Percentiles rank a stretch among this genome's conserved stretches.
phyloP scores from a whole-genome alignment of 768 basidiomycete species.

The Amanita muscaria region DNA sequence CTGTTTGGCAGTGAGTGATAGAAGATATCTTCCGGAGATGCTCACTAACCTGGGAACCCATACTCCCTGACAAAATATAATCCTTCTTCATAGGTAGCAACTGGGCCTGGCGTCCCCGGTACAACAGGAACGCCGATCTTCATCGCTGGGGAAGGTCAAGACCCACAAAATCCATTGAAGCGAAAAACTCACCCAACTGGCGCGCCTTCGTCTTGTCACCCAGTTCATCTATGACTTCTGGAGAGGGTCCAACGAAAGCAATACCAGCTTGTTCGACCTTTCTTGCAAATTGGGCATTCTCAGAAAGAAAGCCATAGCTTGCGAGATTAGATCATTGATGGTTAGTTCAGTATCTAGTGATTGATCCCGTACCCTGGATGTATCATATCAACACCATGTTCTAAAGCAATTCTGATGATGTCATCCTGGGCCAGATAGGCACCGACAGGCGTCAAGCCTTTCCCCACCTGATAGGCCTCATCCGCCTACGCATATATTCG shows the following conservation, averaged over 20 bases:
- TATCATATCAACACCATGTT: slow-evolving; percentile 99
- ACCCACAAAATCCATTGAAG: slow-evolving; percentile 5
- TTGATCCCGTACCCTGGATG: slow-evolving; percentile 98
- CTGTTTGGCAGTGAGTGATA: slow-evolving; percentile 25
- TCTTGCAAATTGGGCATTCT: slow-evolving; percentile 93
- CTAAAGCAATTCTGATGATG: slow-evolving; percentile 92
- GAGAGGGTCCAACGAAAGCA: slow-evolving; percentile 92
- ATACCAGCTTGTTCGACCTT: slow-evolving; percentile 98
- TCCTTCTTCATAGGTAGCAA: slow-evolving; percentile 70
- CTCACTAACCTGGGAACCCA: slow-evolving; percentile 74
- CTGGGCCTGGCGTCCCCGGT: slow-evolving; percentile 95
- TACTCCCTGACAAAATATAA: slow-evolving; percentile 89
- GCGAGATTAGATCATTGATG: too few relatives aligned
- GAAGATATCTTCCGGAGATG: neutral
- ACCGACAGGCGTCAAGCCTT: slow-evolving; percentile 90
- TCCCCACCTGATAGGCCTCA: slow-evolving; percentile 97
- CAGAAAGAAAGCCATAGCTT: slow-evolving; percentile 95
- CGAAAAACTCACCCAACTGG: slow-evolving; percentile 51
- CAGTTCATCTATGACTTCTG: slow-evolving; percentile 93
- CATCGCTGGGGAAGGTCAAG: slow-evolving; percentile 47
- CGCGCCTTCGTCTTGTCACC: slow-evolving; percentile 99
- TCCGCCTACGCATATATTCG: slow-evolving; percentile 56
- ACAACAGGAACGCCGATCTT: slow-evolving; percentile 92
- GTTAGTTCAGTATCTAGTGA: too few relatives aligned
- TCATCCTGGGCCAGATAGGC: slow-evolving; percentile 98